Percentiles rank a stretch among this genome's conserved stretches.
Evolutionary conservation across 2,329 filamentous ascomycete species (phyloP).

Genomic region (Coniella lustricola): DNA sequence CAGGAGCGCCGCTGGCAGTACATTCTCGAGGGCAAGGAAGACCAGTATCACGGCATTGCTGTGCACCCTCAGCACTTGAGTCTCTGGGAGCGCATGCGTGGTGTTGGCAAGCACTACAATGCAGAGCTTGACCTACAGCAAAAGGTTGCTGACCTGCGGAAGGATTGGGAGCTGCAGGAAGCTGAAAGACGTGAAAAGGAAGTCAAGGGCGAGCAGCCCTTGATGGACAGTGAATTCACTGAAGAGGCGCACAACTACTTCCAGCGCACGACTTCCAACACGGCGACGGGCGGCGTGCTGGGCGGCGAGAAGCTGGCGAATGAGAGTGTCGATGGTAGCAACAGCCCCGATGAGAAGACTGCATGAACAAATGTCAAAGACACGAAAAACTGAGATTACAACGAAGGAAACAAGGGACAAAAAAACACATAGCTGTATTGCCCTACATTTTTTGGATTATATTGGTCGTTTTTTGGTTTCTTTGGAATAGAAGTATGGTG

Average conservation of each 20-base stretch:
- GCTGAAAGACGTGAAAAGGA: slow-evolving; percentile 42
- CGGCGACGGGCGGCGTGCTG: slow-evolving; percentile 2
- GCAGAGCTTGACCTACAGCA: slow-evolving; percentile 74
- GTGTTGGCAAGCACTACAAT: slow-evolving; percentile 76
- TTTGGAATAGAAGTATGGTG: neutral
- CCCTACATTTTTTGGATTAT: no score
- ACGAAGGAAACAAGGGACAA: neutral
- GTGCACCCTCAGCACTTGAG: slow-evolving; percentile 85
- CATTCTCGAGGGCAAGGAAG: slow-evolving; percentile 67
- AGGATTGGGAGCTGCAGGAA: slow-evolving; percentile 52
- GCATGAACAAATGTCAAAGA: neutral
- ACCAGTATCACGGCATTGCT: slow-evolving; percentile 89
- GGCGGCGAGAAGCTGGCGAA: slow-evolving; percentile 6
- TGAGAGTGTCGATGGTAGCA: slow-evolving; percentile 5
- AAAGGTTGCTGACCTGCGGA: slow-evolving; percentile 75
- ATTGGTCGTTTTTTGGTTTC: no score
- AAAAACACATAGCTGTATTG: neutral
- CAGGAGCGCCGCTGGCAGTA: slow-evolving; percentile 91
- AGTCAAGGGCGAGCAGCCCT: slow-evolving; percentile 26
- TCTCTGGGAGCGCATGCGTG: slow-evolving; percentile 75
- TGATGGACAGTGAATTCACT: slow-evolving; percentile 43
- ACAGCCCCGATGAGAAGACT: slow-evolving; percentile 5
- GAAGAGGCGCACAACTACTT: slow-evolving; percentile 50
- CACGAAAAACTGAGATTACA: no score
- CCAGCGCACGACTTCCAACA: slow-evolving; percentile 26